Conservation (phyloP, 1,284 basidiomycete genomes). For the Papiliotrema laurentii region DNA sequence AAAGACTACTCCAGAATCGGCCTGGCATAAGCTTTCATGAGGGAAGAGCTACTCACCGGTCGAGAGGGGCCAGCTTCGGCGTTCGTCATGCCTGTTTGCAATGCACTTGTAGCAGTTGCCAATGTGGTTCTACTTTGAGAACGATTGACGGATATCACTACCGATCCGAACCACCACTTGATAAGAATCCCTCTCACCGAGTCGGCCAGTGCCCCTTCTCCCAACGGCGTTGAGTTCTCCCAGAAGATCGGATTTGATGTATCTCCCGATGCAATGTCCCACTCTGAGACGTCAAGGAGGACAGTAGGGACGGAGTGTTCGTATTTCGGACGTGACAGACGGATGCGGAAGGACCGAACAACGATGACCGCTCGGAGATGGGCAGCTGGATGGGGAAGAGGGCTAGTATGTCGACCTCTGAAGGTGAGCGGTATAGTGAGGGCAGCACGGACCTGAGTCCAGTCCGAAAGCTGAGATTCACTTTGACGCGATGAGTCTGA, state of each 20-base stretch:
- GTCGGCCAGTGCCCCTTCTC: constrained; percentile 10
- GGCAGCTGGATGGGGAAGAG: constrained; percentile 22
- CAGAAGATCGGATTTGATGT: constrained; percentile 22
- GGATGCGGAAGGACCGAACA: constrained; percentile 15
- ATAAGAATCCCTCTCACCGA: constrained; percentile 22
- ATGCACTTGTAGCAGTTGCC: constrained; percentile 13
- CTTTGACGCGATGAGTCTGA: constrained; percentile 19
- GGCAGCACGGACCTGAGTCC: constrained; percentile 6
- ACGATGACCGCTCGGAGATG: constrained; percentile 22
- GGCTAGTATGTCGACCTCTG: constrained; percentile 12
- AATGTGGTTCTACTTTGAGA: neutral
- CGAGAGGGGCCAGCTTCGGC: neutral
- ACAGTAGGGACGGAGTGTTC: constrained; percentile 13
- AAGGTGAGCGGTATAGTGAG: neutral
- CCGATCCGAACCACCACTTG: constrained; percentile 39
- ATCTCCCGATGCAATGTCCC: constrained; percentile 20
- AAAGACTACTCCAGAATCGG: neutral
- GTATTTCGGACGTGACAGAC: constrained; percentile 2
- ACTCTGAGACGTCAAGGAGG: constrained; percentile 22
- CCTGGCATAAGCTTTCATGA: neutral
- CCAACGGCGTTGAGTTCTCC: constrained; percentile 12
- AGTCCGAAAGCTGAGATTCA: constrained; percentile 25
- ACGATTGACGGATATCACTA: constrained; percentile 6
- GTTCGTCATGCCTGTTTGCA: neutral
- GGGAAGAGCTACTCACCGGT: neutral